Evolutionary conservation across 192 early-diverging fungal genomes (phyloP).

Genomic region (Chytriomyces sp.): DNA sequence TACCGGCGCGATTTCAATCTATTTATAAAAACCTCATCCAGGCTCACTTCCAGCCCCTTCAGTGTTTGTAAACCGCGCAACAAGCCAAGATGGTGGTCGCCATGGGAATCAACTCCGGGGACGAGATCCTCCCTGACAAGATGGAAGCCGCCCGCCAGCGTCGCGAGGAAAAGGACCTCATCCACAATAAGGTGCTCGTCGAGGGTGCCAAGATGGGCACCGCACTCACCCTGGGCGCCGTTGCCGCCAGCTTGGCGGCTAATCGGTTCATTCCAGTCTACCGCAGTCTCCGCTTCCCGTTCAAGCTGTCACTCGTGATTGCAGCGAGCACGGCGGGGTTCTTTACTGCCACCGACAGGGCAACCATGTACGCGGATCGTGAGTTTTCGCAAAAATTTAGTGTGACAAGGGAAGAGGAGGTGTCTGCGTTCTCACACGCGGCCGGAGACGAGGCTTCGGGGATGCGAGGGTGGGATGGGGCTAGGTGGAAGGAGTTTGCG

Average conservation of each 20-base stretch:
- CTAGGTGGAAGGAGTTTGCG: background rate
- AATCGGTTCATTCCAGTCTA: constrained; percentile 10
- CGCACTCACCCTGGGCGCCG: constrained; percentile 1
- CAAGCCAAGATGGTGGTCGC: background rate
- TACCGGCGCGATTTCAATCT: too few relatives aligned
- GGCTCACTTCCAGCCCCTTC: too few relatives aligned
- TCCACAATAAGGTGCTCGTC: too few relatives aligned
- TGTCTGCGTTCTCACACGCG: background rate
- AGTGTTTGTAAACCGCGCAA: background rate
- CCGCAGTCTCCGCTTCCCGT: constrained; percentile 1
- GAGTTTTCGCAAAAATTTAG: constrained; percentile 32
- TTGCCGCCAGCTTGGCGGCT: background rate
- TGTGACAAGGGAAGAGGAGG: constrained; percentile 17
- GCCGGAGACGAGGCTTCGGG: background rate
- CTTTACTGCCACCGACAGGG: constrained; percentile 35
- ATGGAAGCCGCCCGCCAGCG: constrained; percentile 11
- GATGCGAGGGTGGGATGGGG: background rate
- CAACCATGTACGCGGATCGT: constrained; percentile 37
- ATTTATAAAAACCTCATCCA: too few relatives aligned
- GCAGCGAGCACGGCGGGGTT: constrained; percentile 33
- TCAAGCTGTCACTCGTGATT: constrained; percentile 17
- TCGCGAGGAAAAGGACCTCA: constrained; percentile 12
- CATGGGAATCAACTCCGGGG: background rate
- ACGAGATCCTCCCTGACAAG: constrained; percentile 4
- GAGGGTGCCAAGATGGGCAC: constrained; percentile 18